phyloP scores from a whole-genome alignment of 768 basidiomycete genomes.

The Mycena pura region DNA sequence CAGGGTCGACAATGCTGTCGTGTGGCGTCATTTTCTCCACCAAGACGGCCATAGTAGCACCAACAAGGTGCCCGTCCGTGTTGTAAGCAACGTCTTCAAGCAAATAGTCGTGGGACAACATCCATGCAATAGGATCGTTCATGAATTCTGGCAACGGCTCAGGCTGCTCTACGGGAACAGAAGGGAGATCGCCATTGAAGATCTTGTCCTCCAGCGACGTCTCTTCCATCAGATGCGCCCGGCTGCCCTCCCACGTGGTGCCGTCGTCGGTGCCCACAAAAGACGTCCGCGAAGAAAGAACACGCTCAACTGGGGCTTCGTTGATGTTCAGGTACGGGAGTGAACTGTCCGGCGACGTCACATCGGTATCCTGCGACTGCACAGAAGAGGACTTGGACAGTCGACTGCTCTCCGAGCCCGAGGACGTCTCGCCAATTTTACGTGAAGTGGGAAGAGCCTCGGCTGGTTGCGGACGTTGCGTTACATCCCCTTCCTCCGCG shows the following conservation, averaged over 20 bases:
- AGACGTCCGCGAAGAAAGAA: conserved; percentile 60
- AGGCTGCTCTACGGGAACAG: conserved; percentile 41
- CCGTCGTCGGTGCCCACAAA: conserved; percentile 57
- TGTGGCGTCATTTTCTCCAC: conserved; percentile 99
- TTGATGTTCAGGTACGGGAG: conserved; percentile 39
- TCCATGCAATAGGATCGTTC: conserved; percentile 57
- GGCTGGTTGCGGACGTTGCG: conserved; percentile 56
- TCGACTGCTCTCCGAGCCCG: conserved; percentile 58
- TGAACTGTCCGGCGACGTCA: conserved; percentile 54
- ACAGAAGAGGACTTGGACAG: conserved; percentile 55
- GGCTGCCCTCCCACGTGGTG: conserved; percentile 65
- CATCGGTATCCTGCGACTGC: conserved; percentile 54
- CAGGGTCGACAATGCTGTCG: conserved; percentile 86
- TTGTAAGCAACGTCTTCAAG: conserved; percentile 90
- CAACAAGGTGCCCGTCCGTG: conserved; percentile 86
- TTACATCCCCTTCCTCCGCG: conserved; percentile 67
- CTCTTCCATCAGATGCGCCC: conserved; percentile 19
- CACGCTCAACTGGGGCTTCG: conserved; percentile 45
- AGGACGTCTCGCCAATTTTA: conserved; percentile 49
- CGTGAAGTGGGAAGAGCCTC: conserved; percentile 37
- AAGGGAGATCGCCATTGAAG: conserved; percentile 57
- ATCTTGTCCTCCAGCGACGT: conserved; percentile 59
- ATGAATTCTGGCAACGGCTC: conserved; percentile 46
- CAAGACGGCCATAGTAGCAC: conserved; percentile 86
- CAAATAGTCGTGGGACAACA: conserved; percentile 79